Evolutionary conservation across 441 rosid species (phyloP), one percentile per base, ranked within the genome.

Genomic region (Pelargonium australe): DNA sequence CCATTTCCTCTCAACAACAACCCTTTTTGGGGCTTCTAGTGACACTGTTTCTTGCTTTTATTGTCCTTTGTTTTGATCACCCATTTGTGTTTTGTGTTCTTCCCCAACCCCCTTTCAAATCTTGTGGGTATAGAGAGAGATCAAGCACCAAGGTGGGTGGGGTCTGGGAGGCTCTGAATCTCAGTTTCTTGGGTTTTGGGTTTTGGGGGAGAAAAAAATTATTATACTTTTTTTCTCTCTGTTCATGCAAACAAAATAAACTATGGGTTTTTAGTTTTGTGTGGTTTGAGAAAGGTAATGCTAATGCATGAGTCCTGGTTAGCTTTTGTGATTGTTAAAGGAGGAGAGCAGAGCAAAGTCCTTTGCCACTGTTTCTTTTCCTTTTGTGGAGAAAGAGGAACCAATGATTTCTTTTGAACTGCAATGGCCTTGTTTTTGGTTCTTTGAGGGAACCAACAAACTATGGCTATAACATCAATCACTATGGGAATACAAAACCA

Each of bases 111-210:
- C 11, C 68, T 79, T 80, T 80, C 67, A 72, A 73, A 19, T 74
- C 75, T 74, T 65, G 62, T 13, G 73, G 69, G 49, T 70, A 70
- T 68, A 44, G 70, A 23, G 66, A 19, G 60, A 73, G 68, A 67
- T 57, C 51, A 72, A 68, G 68, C 67, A 67, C 67, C 65, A 64
- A 72, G 79, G 71, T 82, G 81, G 79, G 71, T 82, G 81, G 70
- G 72, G 72, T 55, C 61, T 55, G 61, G 17, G 79, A 73, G 64
- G 63, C 70, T 76, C 41, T 47, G 13, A n/a, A 49, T 49, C 55
- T 49, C 5, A 49, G 86, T 79, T 85, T 78, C 87, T 86, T 85
- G 87, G 94, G 78, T 57, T 75, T 78, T 78, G 88, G 76, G 71
- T 78, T 76, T 74, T 82, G 69, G 78, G 64, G 19, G 12, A 58